Base-by-base conservation (phyloP, 768 basidiomycete genomes). In the Naganishia randhawae region DNA sequence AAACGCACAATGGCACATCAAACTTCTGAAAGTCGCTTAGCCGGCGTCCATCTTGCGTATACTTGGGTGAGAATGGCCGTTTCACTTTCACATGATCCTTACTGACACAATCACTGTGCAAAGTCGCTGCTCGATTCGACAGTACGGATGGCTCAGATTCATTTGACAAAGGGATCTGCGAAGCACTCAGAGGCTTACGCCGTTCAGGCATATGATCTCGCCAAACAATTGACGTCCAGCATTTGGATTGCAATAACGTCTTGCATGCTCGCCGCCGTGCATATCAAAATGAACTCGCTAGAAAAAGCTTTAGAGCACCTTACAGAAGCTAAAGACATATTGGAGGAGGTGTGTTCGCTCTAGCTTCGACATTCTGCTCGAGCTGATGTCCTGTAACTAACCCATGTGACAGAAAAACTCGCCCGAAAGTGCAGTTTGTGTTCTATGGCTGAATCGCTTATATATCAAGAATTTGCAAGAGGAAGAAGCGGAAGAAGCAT, bases 151-250 rank as follows among this genome's bases (percentile, higher is more conserved):
- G 82, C 85, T 0, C 83, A 86, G 9, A 83, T 85, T 0, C 91
- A 92, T 72, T 82, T 86, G 22, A 77, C 81, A 0, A 85, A 91
- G 19, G 95, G 95, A 0, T 91, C 92, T 6, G 85, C 87, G 3
- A 85, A 89, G 25, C 92, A 94, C 73, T 87, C 91, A 1, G 87
- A 91, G 69, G 93, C 89, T 73, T 95, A 92, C 75, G 83, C 88
- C 0, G 83, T 88, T 45, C 88, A 92, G 75, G 89, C 89, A 0
- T 81, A 84, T n/a, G 86, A 87, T 22, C 81, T 97, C 0, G 90
- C 91, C 0, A 81, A 83, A 53, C 83, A 88, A 7, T 86, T 88
- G 37, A 39, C 25, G 27, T 37, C 57, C 37, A 39, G 17, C 17
- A 83, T 86, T 0, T 80, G 90, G 73, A 77, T 84, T 8, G 85